Evolutionary conservation across 2,329 filamentous ascomycete genomes (phyloP).

Genomic region (Cladophialophora psammophila): DNA sequence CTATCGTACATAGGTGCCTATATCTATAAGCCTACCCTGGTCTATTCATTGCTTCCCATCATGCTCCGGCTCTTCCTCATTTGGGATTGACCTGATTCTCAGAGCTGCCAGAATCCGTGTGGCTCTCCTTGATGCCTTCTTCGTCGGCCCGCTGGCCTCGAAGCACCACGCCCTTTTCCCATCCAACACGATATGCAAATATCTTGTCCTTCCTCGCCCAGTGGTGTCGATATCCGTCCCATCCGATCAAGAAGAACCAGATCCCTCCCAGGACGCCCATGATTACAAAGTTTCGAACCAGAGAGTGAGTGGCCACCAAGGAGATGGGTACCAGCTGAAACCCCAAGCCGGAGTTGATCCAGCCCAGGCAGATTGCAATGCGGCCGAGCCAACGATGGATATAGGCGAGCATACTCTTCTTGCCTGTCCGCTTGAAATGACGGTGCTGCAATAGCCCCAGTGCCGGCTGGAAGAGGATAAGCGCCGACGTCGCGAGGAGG

Average conservation of each 20-base stretch:
- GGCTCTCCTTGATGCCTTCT: conserved; percentile 1
- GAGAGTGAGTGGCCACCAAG: conserved; percentile 14
- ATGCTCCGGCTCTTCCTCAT: not conserved
- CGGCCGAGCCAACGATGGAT: conserved; percentile 65
- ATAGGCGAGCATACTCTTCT: conserved; percentile 48
- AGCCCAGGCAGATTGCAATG: conserved; percentile 58
- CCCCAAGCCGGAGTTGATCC: conserved; percentile 64
- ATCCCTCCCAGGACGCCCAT: conserved; percentile 26
- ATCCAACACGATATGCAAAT: conserved; percentile 15
- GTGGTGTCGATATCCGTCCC: conserved; percentile 21
- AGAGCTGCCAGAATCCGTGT: not conserved
- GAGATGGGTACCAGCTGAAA: conserved; percentile 53
- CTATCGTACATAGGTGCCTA: not conserved
- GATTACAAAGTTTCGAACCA: conserved; percentile 25
- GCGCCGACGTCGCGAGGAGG: conserved; percentile 32
- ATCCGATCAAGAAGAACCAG: conserved; percentile 25
- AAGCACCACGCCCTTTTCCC: conserved; percentile 17
- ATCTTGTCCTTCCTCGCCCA: conserved; percentile 22
- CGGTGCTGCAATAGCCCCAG: conserved; percentile 61
- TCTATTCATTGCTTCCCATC: not conserved
- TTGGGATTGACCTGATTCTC: not conserved
- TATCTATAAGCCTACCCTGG: not conserved
- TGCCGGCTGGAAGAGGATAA: conserved; percentile 65
- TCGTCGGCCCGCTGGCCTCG: not conserved
- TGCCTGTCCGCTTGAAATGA: conserved; percentile 56